Evolutionary conservation across 192 early-diverging fungal genomes (phyloP), one percentile per base, ranked within the genome.

Genomic region (Mortierella alpina): DNA sequence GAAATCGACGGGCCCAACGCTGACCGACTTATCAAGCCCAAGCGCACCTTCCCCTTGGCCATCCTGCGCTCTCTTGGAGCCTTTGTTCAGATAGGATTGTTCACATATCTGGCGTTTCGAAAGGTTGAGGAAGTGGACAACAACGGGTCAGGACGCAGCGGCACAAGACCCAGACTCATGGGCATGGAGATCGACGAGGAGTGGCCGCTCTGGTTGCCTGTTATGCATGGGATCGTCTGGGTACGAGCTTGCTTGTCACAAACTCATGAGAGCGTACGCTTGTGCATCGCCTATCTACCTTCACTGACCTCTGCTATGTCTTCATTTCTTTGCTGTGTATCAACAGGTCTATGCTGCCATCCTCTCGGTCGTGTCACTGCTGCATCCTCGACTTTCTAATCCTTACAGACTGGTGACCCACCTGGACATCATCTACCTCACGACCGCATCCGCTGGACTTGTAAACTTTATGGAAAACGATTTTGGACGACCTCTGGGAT

Each of bases 221-320:
- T 80, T 61, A 80, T 80, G 77, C 77, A 80, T 56, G 77, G 77
- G 23, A 80, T 80, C 31, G 63, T 80, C 12, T 80, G 77, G 77
- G 70, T 74, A 66, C 44, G 64, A n/a, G 53, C 10, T 18, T 18
- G 18, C 20, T 52, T 42, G 18, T 48, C 23, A 49, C 5, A 31
- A 23, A 48, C 41, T 15, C 13, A 22, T 22, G 11, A 51, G 39
- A 60, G 20, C 6, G 3, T 10, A 23, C 2, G 59, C 11, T 13
- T 60, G 23, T 42, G 9, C 3, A 31, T 31, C 31, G 31, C 31
- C 31, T 31, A 31, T 31, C 31, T 31, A 31, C 31, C 31, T 31
- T 31, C 31, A 31, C 31, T 31, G 31, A 41, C 20, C 42, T 41
- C n/a, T 23, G 13, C 1, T 60, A 1, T 5, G 8, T 60, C 10